These are phyloP conservation scores for Fraxinus latifolia DNA, from an alignment of 305 asterid genomes.

Conservation along the genomic window DNA sequence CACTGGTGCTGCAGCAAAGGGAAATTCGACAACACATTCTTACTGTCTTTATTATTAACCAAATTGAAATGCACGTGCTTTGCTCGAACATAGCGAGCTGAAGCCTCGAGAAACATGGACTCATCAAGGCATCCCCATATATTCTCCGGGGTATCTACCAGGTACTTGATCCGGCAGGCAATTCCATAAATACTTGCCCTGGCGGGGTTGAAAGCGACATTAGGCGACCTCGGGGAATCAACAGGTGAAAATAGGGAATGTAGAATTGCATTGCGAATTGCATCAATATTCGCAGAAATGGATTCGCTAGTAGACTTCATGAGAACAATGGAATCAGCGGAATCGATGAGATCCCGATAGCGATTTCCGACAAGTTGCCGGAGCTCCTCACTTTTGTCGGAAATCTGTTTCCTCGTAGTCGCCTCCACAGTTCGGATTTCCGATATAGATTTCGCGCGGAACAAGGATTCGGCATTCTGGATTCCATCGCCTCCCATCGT, in stretches of 20 bases:
- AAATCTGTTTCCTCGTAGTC: slow-evolving; percentile 76
- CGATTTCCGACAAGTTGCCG: slow-evolving; percentile 87
- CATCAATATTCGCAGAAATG: slow-evolving; percentile 65
- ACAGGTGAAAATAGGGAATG: slow-evolving; percentile 62
- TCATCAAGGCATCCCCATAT: slow-evolving; percentile 99
- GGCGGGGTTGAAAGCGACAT: slow-evolving; percentile 39
- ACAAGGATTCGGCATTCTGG: slow-evolving; percentile 81
- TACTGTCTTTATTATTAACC: slow-evolving; percentile 44
- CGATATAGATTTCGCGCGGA: slow-evolving; percentile 74
- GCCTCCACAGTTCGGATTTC: slow-evolving; percentile 81
- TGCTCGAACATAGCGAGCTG: slow-evolving; percentile 87
- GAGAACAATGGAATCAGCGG: slow-evolving; percentile 86
- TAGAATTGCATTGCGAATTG: slow-evolving; percentile 57
- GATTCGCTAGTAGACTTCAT: slow-evolving; percentile 90
- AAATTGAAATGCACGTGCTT: slow-evolving; percentile 72
- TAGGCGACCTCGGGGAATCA: slow-evolving; percentile 50
- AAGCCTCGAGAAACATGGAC: slow-evolving; percentile 81
- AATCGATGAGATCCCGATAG: slow-evolving; percentile 93
- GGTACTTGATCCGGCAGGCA: slow-evolving; percentile 92
- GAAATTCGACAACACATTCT: slow-evolving; percentile 60
- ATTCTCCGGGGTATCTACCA: slow-evolving; percentile 95
- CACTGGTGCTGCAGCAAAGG: slow-evolving; percentile 96
- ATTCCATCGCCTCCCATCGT: slow-evolving; percentile 8
- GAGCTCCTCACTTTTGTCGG: slow-evolving; percentile 86
- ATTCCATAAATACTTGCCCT: slow-evolving; percentile 70